phyloP scores from a whole-genome alignment of 805 yeast genomes.

The Ogataea nitratoaversa region DNA sequence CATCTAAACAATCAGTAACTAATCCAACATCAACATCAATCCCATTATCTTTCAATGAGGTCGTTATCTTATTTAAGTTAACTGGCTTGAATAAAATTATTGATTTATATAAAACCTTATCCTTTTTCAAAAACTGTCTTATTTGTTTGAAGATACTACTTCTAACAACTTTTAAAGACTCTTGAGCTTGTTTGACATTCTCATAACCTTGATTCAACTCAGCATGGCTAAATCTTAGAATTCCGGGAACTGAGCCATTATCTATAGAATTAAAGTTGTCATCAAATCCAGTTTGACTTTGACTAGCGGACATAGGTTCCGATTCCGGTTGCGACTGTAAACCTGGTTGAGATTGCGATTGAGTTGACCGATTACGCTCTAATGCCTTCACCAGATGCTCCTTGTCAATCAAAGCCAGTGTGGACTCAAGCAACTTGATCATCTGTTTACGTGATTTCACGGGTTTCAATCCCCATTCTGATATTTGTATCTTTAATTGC shows the following conservation, averaged over 20 bases:
- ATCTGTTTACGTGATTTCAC: conserved; percentile 30
- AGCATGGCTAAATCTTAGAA: conserved; percentile 14
- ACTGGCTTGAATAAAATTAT: conserved; percentile 25
- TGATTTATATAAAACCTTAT: conserved; percentile 13
- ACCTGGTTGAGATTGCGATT: not conserved
- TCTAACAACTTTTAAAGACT: conserved; percentile 7
- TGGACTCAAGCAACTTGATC: conserved; percentile 28
- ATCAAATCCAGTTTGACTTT: conserved; percentile 4
- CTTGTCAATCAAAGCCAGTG: conserved; percentile 18
- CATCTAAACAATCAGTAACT: conserved; percentile 25
- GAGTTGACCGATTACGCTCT: not conserved
- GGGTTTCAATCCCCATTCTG: conserved; percentile 37
- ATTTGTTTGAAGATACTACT: conserved; percentile 15
- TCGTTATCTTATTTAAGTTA: conserved; percentile 14
- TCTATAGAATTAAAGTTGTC: not conserved
- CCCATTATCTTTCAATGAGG: conserved; percentile 12
- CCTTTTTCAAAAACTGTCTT: conserved; percentile 12
- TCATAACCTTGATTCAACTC: conserved; percentile 12
- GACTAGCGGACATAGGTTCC: no score
- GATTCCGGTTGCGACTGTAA: conserved; percentile 6
- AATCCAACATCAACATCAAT: conserved; percentile 16
- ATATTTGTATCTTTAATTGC: conserved; percentile 23
- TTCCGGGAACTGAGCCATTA: not conserved
- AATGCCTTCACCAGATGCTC: conserved; percentile 1
- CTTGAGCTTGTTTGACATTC: conserved; percentile 8